Conservation (phyloP, 2,329 filamentous ascomycete genomes). For the Cladosporium sp. region DNA sequence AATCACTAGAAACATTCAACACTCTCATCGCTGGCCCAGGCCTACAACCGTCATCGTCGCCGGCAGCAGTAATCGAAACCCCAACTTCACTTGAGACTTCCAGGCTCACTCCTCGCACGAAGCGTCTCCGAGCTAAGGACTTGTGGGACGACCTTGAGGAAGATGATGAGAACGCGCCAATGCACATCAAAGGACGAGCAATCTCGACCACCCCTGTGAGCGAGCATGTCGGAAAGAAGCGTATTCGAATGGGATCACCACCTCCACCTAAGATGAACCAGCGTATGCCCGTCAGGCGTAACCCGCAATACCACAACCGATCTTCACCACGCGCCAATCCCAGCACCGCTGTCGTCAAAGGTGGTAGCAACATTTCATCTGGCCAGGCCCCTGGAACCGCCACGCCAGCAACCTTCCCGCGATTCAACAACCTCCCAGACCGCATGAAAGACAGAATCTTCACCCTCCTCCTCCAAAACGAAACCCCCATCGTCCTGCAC, state of each 20-base stretch:
- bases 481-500: constrained; percentile 15
- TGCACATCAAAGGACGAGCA: no score
- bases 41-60: no score
- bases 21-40: no score
- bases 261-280: no score
- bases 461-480: constrained; percentile 14
- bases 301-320: no score
- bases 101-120: not conserved
- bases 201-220: no score
- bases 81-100: not conserved
- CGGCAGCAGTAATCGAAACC: not conserved
- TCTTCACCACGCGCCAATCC: no score
- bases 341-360: no score
- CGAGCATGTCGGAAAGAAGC: no score
- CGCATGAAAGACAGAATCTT: constrained; percentile 17
- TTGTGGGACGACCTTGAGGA: not conserved
- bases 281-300: no score
- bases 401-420: not conserved
- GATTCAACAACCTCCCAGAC: constrained; percentile 15
- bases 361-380: not conserved
- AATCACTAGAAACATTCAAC: not conserved
- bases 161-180: not conserved
- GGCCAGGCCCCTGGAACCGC: no score
- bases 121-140: not conserved
- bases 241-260: no score